Percentiles rank a stretch among this genome's conserved stretches.
These are phyloP conservation scores for Pleurotus citrinopileatus DNA, from an alignment of 768 basidiomycete species.

Conservation along the genomic window DNA sequence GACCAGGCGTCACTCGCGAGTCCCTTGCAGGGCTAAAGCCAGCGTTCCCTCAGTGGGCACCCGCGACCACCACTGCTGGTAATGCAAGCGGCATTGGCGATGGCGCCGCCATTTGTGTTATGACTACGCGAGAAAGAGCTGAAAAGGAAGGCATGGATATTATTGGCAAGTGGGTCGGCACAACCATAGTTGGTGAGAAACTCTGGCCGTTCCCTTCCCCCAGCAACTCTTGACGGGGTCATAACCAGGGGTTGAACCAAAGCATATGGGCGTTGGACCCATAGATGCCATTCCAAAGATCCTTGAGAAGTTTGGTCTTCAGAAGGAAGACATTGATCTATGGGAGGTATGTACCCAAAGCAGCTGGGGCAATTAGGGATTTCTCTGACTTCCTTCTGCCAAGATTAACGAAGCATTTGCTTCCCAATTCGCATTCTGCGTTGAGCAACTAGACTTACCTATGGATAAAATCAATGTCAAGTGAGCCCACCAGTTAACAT, in stretches of 20 bases:
- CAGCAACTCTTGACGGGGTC: not conserved
- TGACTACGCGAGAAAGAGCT: conserved; percentile 79
- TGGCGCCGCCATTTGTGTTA: conserved; percentile 81
- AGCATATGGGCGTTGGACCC: conserved; percentile 77
- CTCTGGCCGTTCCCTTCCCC: not conserved
- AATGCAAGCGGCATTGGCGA: conserved; percentile 91
- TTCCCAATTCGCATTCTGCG: conserved; percentile 90
- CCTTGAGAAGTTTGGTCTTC: conserved; percentile 56
- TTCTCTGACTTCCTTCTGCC: conserved; percentile 4
- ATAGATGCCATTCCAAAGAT: conserved; percentile 70
- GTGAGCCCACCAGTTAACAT: conserved; percentile 36
- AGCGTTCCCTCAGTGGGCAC: conserved; percentile 81
- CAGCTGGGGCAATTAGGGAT: not conserved
- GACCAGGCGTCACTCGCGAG: conserved; percentile 78
- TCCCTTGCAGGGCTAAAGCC: conserved; percentile 79
- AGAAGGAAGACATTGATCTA: conserved; percentile 71
- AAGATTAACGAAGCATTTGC: conserved; percentile 92
- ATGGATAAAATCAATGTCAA: conserved; percentile 85
- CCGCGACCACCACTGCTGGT: conserved; percentile 70
- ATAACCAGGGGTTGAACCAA: conserved; percentile 64
- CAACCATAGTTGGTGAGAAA: conserved; percentile 68
- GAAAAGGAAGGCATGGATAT: conserved; percentile 75
- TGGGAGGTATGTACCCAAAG: conserved; percentile 54
- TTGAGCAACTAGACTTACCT: conserved; percentile 74
- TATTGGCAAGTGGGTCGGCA: conserved; percentile 79